Base-by-base conservation (phyloP, 306 rosid species). In the Alnus glutinosa region DNA sequence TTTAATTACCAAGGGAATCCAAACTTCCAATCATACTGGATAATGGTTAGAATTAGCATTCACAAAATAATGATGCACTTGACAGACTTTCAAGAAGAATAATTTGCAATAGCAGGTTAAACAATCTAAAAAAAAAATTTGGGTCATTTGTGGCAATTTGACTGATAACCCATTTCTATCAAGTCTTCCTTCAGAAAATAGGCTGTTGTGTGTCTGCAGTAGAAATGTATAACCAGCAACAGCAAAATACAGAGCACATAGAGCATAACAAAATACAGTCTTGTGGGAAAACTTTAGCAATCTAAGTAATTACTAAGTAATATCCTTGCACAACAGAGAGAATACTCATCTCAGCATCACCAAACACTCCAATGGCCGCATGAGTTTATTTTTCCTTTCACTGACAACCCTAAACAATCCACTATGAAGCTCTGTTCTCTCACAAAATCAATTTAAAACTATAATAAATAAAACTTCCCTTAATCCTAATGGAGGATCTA, bases 401-500 rank as follows among this genome's bases (percentile, higher is more conserved):
- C 2, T 1, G 12, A 23, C 28, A 8, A 10, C 68, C 68, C 42
- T 32, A 61, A 61, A 30, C 28, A 61, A 61, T 15, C 49, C 71
- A 66, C 23, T 66, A 36, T 7, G 5, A 63, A 63, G 30, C n/a
- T 63, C 13, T 63, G 13, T 34, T 63, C 9, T 5, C 18, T 1
- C 44, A 4, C 39, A 32, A 34, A 63, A 30, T 14, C 42, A 63
- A 5, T 63, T 34, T 34, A 23, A 23, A 23, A 23, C 28, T 23
- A 23, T 23, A 23, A 23, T 12, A 34, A 63, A 16, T 66, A 36
- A 36, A 34, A 37, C 49, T 66, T 3, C 8, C 13, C 28, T 37
- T 66, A 39, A 44, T 79, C 67, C 50, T 61, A 63, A 58, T 57
- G 5, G 57, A 16, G 28, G n/a, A 51, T 55, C 81, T 73, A 73